Evolutionary conservation across 441 rosid species (phyloP), one percentile per base, ranked within the genome.

Genomic region (Euphorbia corollata): DNA sequence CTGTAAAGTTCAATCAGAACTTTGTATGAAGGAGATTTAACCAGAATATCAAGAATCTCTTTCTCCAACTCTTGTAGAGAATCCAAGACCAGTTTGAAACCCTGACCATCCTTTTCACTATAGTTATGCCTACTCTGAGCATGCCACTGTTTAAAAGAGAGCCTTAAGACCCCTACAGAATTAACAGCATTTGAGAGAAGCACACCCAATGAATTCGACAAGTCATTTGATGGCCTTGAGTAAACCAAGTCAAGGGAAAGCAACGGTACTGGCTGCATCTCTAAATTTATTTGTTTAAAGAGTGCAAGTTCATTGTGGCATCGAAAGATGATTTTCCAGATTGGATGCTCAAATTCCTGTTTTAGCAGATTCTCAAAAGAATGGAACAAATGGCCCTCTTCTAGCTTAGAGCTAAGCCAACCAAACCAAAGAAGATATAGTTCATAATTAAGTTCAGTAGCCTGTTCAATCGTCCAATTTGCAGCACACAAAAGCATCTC

Each of bases 401-500:
- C 82, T 70, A 87, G 64, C 59, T 78, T 87, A 66, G 84, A 81
- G 77, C 81, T 78, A 77, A 94, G 75, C 93, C 93, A 87, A 66
- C 80, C 72, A 74, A 93, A 74, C 89, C 89, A 78, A 65, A 75
- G 78, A 74, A 85, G 85, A 82, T 91, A 87, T 69, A 87, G 80
- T 59, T 73, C 80, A 73, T 83, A 83, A 79, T 94, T 94, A 68
- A 65, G 72, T 78, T 81, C 86, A 19, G 84, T 83, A 50, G 96
- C 96, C 83, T 91, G 99, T 73, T 89, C 99, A 51, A 94, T 77
- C 41, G 82, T 68, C 99, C 99, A 91, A 71, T 82, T 81, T 68
- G 89, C 86, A 72, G 99, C 88, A 69, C 76, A 84, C 32, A 77
- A 74, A 60, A 90, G 54, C 88, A 79, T 87, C 84, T 81, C 81